These are phyloP conservation scores for Schwanniomyces etchellsii DNA, from an alignment of 1,139 yeast genomes.

Conservation along the genomic window DNA sequence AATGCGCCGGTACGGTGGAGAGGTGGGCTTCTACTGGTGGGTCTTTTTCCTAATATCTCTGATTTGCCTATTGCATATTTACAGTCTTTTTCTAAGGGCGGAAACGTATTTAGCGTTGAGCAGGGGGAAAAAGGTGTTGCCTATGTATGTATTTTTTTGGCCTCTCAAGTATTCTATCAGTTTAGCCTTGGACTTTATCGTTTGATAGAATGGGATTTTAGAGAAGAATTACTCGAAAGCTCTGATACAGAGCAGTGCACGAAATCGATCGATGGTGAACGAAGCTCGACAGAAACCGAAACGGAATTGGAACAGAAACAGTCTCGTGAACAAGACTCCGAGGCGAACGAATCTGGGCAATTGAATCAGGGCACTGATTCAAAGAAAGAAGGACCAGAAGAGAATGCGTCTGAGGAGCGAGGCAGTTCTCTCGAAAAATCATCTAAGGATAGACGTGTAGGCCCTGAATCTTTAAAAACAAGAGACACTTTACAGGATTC, in stretches of 20 bases:
- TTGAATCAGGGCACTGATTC: background rate
- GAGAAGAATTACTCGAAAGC: conserved; percentile 23
- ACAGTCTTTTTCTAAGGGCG: conserved; percentile 70
- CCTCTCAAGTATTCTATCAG: conserved; percentile 63
- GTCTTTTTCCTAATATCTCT: conserved; percentile 66
- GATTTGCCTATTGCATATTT: conserved; percentile 88
- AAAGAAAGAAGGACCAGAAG: conserved; percentile 1
- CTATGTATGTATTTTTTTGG: conserved; percentile 73
- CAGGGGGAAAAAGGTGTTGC: conserved; percentile 81
- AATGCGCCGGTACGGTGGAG: conserved; percentile 68
- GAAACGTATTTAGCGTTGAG: conserved; percentile 45
- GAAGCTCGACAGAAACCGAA: conserved; percentile 4
- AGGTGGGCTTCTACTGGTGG: conserved; percentile 67
- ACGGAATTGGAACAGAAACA: conserved; percentile 5
- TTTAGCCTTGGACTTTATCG: conserved; percentile 75
- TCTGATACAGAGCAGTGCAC: too few relatives aligned
- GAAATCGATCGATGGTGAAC: too few relatives aligned
- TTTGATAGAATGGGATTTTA: conserved; percentile 68
- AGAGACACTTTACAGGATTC: too few relatives aligned
- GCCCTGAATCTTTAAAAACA: too few relatives aligned
- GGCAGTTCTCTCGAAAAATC: conserved; percentile 1
- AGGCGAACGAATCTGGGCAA: background rate
- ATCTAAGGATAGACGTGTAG: too few relatives aligned
- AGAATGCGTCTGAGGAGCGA: conserved; percentile 2
- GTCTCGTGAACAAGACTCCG: background rate